Evolutionary conservation across 2,329 filamentous ascomycete genomes (phyloP).

Genomic region (Geosmithia flava): DNA sequence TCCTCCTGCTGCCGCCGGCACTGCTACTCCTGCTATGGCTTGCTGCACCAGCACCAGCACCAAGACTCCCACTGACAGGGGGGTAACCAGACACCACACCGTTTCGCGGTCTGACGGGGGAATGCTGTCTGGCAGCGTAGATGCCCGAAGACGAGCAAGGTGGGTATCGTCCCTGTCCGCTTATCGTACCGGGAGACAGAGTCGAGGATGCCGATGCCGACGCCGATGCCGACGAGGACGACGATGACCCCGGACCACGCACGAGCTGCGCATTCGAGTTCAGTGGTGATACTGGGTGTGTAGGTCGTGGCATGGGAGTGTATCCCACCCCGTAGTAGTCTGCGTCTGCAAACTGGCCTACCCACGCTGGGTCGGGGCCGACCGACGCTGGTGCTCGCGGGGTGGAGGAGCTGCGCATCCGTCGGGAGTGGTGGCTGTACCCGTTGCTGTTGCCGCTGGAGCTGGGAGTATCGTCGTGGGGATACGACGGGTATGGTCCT

Average conservation of each 20-base stretch:
- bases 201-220: too few relatives aligned
- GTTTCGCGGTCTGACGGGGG: not conserved
- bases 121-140: not conserved
- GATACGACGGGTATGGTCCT: not conserved
- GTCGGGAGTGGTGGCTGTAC: conserved; percentile 4
- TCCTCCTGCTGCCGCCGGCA: too few relatives aligned
- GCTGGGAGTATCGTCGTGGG: not conserved
- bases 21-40: too few relatives aligned
- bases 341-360: not conserved
- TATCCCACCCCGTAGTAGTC: not conserved
- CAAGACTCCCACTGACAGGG: not conserved
- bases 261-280: not conserved
- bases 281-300: not conserved
- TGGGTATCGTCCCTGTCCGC: too few relatives aligned
- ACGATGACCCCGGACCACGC: too few relatives aligned
- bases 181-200: too few relatives aligned
- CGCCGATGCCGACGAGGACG: too few relatives aligned
- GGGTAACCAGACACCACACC: not conserved
- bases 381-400: conserved; percentile 4
- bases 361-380: not conserved
- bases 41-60: too few relatives aligned
- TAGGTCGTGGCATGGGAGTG: not conserved
- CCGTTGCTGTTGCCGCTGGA: conserved; percentile 1
- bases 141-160: too few relatives aligned
- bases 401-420: not conserved